These are phyloP conservation scores for Syncephalastrum racemosum DNA, from an alignment of 371 early-diverging fungal species.

Conservation along the genomic window DNA sequence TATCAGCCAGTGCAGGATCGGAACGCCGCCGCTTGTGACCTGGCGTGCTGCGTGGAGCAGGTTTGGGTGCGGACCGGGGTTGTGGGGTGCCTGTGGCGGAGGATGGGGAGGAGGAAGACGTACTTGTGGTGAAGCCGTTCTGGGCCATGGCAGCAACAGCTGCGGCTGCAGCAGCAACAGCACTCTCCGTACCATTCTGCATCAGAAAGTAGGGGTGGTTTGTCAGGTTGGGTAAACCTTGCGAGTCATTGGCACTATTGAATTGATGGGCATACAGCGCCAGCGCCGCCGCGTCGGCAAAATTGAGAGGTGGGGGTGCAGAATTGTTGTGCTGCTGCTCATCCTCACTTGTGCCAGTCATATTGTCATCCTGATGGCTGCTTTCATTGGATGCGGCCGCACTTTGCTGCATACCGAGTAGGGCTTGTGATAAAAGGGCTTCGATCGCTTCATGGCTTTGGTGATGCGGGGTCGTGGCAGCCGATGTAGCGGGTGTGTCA, in stretches of 20 bases:
- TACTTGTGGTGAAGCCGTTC: slow-evolving; percentile 3
- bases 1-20: slow-evolving; percentile 47
- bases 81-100: slow-evolving; percentile 2
- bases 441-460: slow-evolving; percentile 41
- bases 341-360: background rate
- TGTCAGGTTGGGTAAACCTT: slow-evolving; percentile 8
- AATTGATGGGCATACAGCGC: slow-evolving; percentile 46
- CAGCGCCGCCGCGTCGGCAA: slow-evolving; percentile 43
- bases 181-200: slow-evolving; percentile 13
- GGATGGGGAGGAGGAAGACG: slow-evolving; percentile 1
- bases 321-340: background rate
- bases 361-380: no score
- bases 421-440: slow-evolving; percentile 40
- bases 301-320: slow-evolving; percentile 24
- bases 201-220: slow-evolving; percentile 30
- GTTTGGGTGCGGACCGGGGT: slow-evolving; percentile 6
- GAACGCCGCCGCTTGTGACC: slow-evolving; percentile 45
- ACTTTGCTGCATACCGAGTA: slow-evolving; percentile 15
- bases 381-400: no score
- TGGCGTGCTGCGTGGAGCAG: slow-evolving; percentile 16
- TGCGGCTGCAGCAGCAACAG: slow-evolving; percentile 26
- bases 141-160: slow-evolving; percentile 23
- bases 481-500: slow-evolving; percentile 1
- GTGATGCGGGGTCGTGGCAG: background rate
- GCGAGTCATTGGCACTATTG: background rate